Evolutionary conservation across 192 early-diverging fungal species (phyloP), one percentile per base, ranked within the genome.

Genomic region (Cladochytrium replicatum): DNA sequence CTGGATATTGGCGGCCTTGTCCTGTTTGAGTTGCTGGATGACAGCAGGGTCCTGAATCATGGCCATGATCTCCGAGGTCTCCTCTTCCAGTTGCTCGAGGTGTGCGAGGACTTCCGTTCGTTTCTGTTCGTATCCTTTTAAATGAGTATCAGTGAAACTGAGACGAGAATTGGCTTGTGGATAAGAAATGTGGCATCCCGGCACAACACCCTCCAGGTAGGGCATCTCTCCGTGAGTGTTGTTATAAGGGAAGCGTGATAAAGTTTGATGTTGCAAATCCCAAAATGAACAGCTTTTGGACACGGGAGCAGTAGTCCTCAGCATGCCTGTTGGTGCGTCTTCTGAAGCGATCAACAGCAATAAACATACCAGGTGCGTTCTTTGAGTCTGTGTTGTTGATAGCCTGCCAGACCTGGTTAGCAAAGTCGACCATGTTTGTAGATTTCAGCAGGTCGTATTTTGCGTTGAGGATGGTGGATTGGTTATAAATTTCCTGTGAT

Each of bases 351-450:
- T n/a, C n/a, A n/a, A n/a, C n/a, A n/a, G n/a, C 25, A n/a, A n/a
- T n/a, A n/a, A n/a, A n/a, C n/a, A n/a, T n/a, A 86, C 85, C 87
- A 44, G 79, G 72, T 19, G 88, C 84, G 40, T 84, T 72, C 29
- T 82, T 75, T 37, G 86, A 84, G 30, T 72, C 78, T 25, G 48
- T 37, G 43, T 72, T 65, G 61, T 90, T 69, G 49, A 97, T 79
- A 61, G 87, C 68, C 61, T 82, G 77, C 68, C 91, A 85, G 32
- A 92, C 74, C 55, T 82, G 71, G 51, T 87, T 78, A 30, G 91
- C 81, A 67, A 85, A 89, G 73, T 93, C 91, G 45, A 93, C 84
- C 93, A 97, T 94, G 75, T 88, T 85, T 43, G 93, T 93, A 54
- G 82, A 72, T 25, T 74, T 72, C 21, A 93, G 75, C 23, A 97